Base-by-base conservation (phyloP, 2,329 filamentous ascomycete genomes). In the Monilinia aucupariae region DNA sequence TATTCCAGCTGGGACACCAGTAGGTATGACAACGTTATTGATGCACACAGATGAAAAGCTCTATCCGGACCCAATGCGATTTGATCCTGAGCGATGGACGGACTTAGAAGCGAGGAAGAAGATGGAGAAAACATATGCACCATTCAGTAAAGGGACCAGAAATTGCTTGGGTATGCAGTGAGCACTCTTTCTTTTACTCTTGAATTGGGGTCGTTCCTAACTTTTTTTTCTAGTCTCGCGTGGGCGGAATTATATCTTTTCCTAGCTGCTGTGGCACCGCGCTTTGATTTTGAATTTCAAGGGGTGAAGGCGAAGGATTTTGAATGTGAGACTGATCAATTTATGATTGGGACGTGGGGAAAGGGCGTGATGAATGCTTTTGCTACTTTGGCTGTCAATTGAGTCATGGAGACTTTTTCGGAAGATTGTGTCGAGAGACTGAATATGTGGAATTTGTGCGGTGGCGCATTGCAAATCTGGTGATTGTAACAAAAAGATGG, bases 61-160 rank as follows among this genome's bases (percentile, higher is more conserved):
- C 30, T 76, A 73, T 61, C 70, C 76, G 0, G 70, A 79, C 9
- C 73, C 77, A 1, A 69, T 77, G 41, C 59, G 66, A 1, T 79
- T 77, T 62, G 59, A 68, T 13, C 77, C 78, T 0, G 76, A 78
- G 52, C 74, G 78, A 2, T 80, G 75, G 74, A 66, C 78, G 9
- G 74, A 74, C 34, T 69, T 69, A 1, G 37, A 52, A 37, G 70
- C 71, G 10, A 76, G 79, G 37, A 72, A 71, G 27, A 54, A 34
- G 15, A 60, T 77, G 0, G 74, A 78, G 32, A 72, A 71, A 25
- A 73, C 71, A 47, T 73, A 79, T 59, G 70, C 79, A 22, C 56
- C 76, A 0, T 80, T 80, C 65, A 75, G 74, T 4, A 78, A 74
- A 58, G 78, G 77, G 1, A 71, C 73, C 4, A 69, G 78, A 9